These are phyloP conservation scores for Hypoxylon crocopeplum DNA, from an alignment of 495 filamentous ascomycete genomes.

Conservation along the genomic window DNA sequence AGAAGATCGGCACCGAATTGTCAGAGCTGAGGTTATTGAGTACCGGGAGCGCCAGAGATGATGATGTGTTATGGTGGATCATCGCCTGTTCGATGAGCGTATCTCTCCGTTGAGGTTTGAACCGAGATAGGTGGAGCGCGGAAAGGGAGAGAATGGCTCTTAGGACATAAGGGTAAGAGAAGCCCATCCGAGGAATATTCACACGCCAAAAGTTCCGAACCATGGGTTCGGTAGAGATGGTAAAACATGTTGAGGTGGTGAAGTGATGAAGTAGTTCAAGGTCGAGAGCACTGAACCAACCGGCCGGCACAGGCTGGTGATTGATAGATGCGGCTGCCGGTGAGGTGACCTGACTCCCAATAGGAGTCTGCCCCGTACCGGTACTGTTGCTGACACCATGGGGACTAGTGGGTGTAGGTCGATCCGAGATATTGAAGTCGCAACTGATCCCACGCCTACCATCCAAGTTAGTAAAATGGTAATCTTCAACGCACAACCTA, in stretches of 20 bases:
- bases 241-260: conserved; percentile 32
- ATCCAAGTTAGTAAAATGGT: conserved; percentile 8
- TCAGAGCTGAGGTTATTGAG: conserved; percentile 54
- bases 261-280: conserved; percentile 35
- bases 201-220: conserved; percentile 37
- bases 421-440: conserved; percentile 22
- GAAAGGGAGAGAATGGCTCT: conserved; percentile 59
- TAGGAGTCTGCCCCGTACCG: conserved; percentile 10
- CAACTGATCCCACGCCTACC: conserved; percentile 26
- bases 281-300: conserved; percentile 26
- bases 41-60: conserved; percentile 52
- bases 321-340: conserved; percentile 7
- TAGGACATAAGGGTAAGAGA: conserved; percentile 57
- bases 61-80: conserved; percentile 55
- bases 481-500: neutral
- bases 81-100: conserved; percentile 55
- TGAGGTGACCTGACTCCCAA: conserved; percentile 3
- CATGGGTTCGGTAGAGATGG: conserved; percentile 23
- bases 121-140: conserved; percentile 57
- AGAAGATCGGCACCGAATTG: conserved; percentile 60
- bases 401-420: neutral
- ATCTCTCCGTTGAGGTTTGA: conserved; percentile 43
- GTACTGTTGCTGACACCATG: neutral
- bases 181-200: conserved; percentile 55
- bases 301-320: conserved; percentile 5